phyloP scores from a whole-genome alignment of 176 grass and related monocot species.

The Carex scoparia region DNA sequence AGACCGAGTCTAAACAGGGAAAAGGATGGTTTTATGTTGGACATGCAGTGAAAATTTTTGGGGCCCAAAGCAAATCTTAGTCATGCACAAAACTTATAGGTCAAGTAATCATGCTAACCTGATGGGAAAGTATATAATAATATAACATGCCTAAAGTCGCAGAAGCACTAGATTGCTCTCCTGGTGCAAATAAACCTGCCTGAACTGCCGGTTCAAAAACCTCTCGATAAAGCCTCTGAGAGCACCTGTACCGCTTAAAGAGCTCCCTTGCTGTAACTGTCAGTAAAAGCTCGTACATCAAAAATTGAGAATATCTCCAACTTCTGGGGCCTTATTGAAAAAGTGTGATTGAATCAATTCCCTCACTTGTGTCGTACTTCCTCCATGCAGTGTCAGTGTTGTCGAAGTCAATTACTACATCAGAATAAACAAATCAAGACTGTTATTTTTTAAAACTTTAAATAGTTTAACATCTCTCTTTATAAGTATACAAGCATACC shows the following conservation, averaged over 20 bases:
- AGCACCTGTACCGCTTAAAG: constrained; percentile 68
- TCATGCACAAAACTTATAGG: not conserved
- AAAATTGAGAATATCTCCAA: constrained; percentile 29
- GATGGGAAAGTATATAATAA: constrained; percentile 84
- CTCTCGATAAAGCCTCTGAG: constrained; percentile 60
- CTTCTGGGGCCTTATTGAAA: constrained; percentile 25
- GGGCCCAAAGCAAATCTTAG: constrained; percentile 8
- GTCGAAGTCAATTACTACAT: constrained; percentile 81
- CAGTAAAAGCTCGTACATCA: constrained; percentile 38
- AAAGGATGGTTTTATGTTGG: not conserved
- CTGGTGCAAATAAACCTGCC: constrained; percentile 61
- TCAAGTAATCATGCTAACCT: constrained; percentile 39
- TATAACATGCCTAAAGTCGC: constrained; percentile 77
- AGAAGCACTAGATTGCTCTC: constrained; percentile 76
- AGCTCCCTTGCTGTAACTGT: constrained; percentile 88
- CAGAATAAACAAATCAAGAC: constrained; percentile 35
- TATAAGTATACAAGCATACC: constrained; percentile 39
- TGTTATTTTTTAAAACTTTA: not conserved
- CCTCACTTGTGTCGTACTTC: constrained; percentile 84
- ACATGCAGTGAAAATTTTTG: not conserved
- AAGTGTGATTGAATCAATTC: constrained; percentile 18
- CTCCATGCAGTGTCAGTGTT: constrained; percentile 82
- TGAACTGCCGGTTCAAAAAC: constrained; percentile 69
- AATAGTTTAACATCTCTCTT: not conserved
- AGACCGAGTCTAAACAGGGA: not conserved